phyloP scores from a whole-genome alignment of 306 rosid species.

The Betula pendula region DNA sequence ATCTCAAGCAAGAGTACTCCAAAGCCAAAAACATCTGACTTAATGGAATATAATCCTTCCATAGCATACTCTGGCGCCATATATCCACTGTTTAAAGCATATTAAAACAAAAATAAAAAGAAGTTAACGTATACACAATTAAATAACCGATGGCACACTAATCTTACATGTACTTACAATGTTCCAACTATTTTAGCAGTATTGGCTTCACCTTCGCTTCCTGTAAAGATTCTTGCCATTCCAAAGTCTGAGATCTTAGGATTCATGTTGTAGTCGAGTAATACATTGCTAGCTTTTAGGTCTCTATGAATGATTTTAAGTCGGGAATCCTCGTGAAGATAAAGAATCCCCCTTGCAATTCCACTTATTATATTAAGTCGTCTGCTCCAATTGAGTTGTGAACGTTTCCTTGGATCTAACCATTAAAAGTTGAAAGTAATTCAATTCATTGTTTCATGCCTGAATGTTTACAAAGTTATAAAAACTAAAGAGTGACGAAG shows the following conservation, averaged over 20 bases:
- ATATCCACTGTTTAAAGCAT: constrained; percentile 13
- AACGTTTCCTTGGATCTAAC: constrained; percentile 36
- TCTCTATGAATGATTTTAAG: constrained; percentile 49
- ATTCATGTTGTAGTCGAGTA: constrained; percentile 40
- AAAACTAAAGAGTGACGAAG: background rate
- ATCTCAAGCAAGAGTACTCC: constrained; percentile 50
- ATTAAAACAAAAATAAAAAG: background rate
- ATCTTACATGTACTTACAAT: constrained; percentile 18
- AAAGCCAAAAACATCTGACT: constrained; percentile 42
- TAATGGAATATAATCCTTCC: constrained; percentile 47
- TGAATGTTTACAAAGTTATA: background rate
- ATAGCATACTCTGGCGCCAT: constrained; percentile 55
- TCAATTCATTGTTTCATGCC: background rate
- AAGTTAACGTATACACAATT: background rate
- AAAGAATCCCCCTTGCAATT: constrained; percentile 44
- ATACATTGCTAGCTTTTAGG: constrained; percentile 47
- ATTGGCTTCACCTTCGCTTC: constrained; percentile 45
- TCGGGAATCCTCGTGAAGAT: constrained; percentile 52
- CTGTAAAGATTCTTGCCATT: constrained; percentile 47
- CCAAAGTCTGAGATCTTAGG: constrained; percentile 63
- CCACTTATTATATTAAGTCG: constrained; percentile 42
- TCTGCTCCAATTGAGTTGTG: constrained; percentile 38
- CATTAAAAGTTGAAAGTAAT: background rate
- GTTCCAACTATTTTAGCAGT: constrained; percentile 45
- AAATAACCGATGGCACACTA: too few species aligned